phyloP scores from a whole-genome alignment of 2,329 filamentous ascomycete species.

The Aspergillus felis region DNA sequence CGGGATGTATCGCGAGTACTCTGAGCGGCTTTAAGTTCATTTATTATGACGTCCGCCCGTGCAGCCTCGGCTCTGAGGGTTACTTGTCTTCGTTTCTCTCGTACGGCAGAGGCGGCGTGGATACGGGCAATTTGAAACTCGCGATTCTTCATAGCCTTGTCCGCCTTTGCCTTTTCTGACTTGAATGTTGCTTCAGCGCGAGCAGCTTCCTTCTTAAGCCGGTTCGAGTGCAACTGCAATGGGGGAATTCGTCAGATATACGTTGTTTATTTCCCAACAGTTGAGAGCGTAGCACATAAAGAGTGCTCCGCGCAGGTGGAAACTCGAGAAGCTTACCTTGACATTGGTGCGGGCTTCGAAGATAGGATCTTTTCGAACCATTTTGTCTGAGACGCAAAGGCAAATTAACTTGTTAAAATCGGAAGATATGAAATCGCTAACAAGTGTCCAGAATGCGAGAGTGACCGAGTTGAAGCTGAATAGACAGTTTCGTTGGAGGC shows the following conservation, averaged over 20 bases:
- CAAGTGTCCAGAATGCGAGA: neutral
- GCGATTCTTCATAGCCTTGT: conserved; percentile 46
- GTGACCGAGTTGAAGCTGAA: neutral
- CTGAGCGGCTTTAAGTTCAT: conserved; percentile 46
- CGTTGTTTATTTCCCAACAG: neutral
- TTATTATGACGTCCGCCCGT: conserved; percentile 48
- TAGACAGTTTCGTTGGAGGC: neutral
- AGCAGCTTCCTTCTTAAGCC: conserved; percentile 45
- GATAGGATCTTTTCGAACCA: conserved; percentile 40
- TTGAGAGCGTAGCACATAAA: neutral
- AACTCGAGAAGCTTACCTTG: conserved; percentile 24
- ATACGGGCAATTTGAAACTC: conserved; percentile 49
- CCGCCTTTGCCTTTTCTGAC: conserved; percentile 46
- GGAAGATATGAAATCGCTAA: neutral
- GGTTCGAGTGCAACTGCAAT: conserved; percentile 44
- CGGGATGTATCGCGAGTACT: conserved; percentile 45
- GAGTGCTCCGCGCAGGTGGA: neutral
- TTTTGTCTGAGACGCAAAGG: conserved; percentile 16
- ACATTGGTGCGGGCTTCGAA: conserved; percentile 43
- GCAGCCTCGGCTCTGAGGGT: conserved; percentile 44
- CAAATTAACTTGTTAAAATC: too few relatives aligned
- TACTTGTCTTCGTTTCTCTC: conserved; percentile 45
- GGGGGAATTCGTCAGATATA: neutral
- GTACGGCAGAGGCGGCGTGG: conserved; percentile 44
- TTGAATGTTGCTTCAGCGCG: conserved; percentile 45